Evolutionary conservation across 768 basidiomycete genomes (phyloP).

Genomic region (Hygrophorus russula): DNA sequence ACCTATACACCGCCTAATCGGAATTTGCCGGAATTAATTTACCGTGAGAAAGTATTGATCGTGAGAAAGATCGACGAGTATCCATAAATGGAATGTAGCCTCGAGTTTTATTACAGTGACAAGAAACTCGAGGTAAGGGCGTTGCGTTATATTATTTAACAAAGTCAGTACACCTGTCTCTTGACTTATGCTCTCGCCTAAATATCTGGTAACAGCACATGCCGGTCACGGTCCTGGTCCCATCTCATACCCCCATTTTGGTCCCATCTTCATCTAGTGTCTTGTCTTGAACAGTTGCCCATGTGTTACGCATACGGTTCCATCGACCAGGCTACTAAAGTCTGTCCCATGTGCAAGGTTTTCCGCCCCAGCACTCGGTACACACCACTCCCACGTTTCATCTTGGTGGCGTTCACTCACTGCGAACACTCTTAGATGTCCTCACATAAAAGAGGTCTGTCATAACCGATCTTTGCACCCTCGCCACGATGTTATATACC

Average conservation of each 20-base stretch:
- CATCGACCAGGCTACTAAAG: constrained; percentile 51
- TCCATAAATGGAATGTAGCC: not conserved
- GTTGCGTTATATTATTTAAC: not conserved
- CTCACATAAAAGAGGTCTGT: constrained; percentile 66
- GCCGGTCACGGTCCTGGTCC: constrained; percentile 21
- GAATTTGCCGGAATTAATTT: constrained; percentile 3
- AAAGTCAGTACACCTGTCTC: not conserved
- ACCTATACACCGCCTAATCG: not conserved
- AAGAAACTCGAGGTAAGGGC: not conserved
- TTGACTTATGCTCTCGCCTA: constrained; percentile 4
- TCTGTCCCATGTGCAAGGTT: constrained; percentile 81
- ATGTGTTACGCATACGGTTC: constrained; percentile 74
- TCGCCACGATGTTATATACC: constrained; percentile 62
- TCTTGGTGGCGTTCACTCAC: constrained; percentile 8
- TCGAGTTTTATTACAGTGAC: not conserved
- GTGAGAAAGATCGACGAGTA: not conserved
- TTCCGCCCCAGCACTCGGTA: constrained; percentile 45
- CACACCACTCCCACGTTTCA: constrained; percentile 24
- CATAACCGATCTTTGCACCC: constrained; percentile 66
- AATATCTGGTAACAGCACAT: constrained; percentile 3
- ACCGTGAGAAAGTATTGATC: not conserved
- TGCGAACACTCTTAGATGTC: constrained; percentile 43
- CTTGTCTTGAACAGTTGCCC: no score
- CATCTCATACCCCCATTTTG: constrained; percentile 23
- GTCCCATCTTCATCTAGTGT: constrained; percentile 1